These are phyloP conservation scores for Penicillium desertorum DNA, from an alignment of 495 filamentous ascomycete species.

Conservation along the genomic window DNA sequence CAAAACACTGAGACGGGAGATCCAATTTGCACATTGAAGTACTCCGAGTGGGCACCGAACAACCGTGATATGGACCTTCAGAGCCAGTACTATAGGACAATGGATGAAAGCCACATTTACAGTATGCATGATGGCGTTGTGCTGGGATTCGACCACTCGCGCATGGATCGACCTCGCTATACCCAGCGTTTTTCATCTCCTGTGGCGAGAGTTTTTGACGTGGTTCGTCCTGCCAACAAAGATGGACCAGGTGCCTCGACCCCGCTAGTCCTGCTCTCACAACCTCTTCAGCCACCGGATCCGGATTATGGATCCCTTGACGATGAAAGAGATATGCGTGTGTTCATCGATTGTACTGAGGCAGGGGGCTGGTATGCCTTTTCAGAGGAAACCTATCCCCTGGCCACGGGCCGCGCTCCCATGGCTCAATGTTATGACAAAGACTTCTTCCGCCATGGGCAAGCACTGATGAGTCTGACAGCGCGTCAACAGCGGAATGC, in stretches of 20 bases:
- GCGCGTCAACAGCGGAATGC: constrained; percentile 49
- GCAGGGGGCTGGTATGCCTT: constrained; percentile 90
- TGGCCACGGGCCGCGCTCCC: constrained; percentile 68
- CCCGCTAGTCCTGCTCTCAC: constrained; percentile 76
- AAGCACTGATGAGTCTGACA: constrained; percentile 42
- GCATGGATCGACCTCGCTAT: constrained; percentile 55
- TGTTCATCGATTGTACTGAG: constrained; percentile 86
- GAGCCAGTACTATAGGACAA: constrained; percentile 71
- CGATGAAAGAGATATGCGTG: constrained; percentile 58
- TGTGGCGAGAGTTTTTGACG: constrained; percentile 87
- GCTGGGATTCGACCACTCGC: constrained; percentile 71
- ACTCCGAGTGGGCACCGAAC: constrained; percentile 94
- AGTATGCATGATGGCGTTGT: constrained; percentile 84
- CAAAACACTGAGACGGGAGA: constrained; percentile 72
- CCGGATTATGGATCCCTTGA: constrained; percentile 53
- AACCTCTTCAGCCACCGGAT: constrained; percentile 70
- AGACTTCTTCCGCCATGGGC: constrained; percentile 52
- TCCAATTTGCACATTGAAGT: constrained; percentile 84
- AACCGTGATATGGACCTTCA: constrained; percentile 85
- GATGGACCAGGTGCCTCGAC: constrained; percentile 56
- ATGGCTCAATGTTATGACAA: constrained; percentile 63
- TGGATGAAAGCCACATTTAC: constrained; percentile 87
- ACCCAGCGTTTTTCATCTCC: constrained; percentile 74
- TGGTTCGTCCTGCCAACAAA: constrained; percentile 66
- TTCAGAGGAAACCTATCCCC: constrained; percentile 81